Base-by-base conservation (phyloP, 768 basidiomycete species). In the Mycena epipterygia region DNA sequence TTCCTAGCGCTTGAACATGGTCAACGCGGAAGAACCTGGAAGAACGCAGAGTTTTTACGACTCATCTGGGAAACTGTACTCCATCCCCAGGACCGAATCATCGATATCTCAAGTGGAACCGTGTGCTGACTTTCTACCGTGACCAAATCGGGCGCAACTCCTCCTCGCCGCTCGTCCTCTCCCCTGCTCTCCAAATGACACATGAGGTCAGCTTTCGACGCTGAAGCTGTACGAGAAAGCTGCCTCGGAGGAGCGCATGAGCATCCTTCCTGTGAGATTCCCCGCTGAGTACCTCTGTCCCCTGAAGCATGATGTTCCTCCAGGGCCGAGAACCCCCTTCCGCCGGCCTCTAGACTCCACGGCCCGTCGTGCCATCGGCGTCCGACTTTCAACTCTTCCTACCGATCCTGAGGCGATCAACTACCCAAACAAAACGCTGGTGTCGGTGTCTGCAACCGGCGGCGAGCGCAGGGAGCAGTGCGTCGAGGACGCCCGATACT, bases 321-420 rank as follows among this genome's bases (percentile, higher is more conserved):
- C 25, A 67, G 65, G 65, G 49, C 30, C 57, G 57, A 44, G 48
- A 51, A 51, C 65, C 57, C 25, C 57, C 65, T 59, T 59, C 57
- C 35, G 57, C 65, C 35, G 9, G 48, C 29, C 30, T 52, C 56
- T 59, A 56, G 65, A 59, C 55, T 42, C 44, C 46, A n/a, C 57
- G 1, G 65, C 49, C 49, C 48, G 58, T 60, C 51, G 39, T 67
- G 51, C 66, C 49, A 67, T 53, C 46, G 2, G 57, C 37, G 48
- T 67, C 58, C 39, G 2, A 13, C 66, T 59, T 48, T 39, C 17
- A 53, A 27, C n/a, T 42, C 39, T 67, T 59, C 57, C 66, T 42
- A 67, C 66, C 41, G 58, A 48, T 66, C n/a, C 39, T 29, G 64
- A 56, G 33, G 64, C 64, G 25, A 25, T 64, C 42, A 5, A 46